phyloP scores from a whole-genome alignment of 495 filamentous ascomycete genomes.

The Penicillium dipodomyicola region DNA sequence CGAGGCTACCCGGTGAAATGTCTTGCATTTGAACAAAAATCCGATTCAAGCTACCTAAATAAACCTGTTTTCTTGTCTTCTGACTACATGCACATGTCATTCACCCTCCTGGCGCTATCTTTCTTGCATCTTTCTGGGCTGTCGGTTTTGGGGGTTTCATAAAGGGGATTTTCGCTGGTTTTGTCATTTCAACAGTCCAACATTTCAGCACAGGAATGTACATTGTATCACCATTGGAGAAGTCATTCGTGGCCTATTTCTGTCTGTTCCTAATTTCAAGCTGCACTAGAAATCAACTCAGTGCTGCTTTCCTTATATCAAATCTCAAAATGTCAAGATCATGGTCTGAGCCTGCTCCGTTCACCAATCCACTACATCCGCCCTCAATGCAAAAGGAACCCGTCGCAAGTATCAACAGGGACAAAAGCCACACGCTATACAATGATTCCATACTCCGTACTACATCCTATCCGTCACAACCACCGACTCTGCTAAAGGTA shows the following conservation, averaged over 20 bases:
- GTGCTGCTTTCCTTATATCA: neutral
- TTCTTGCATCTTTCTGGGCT: conserved; percentile 23
- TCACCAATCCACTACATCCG: neutral
- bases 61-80: neutral
- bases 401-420: neutral
- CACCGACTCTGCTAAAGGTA: conserved; percentile 1
- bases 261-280: conserved; percentile 6
- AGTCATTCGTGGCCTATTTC: neutral
- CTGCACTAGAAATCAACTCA: conserved; percentile 9
- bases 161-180: conserved; percentile 10
- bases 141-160: conserved; percentile 17
- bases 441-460: neutral
- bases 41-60: neutral
- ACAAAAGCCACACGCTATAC: neutral
- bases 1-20: conserved; percentile 31
- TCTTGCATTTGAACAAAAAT: conserved; percentile 11
- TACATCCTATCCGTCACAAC: neutral
- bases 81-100: conserved; percentile 4
- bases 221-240: conserved; percentile 22
- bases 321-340: neutral
- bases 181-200: conserved; percentile 21
- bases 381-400: neutral
- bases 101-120: conserved; percentile 20
- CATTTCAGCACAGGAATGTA: conserved; percentile 6
- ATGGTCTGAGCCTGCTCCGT: conserved; percentile 2